Evolutionary conservation across 352 stramenopile genomes (phyloP).

Genomic region (Phytophthora melonis): DNA sequence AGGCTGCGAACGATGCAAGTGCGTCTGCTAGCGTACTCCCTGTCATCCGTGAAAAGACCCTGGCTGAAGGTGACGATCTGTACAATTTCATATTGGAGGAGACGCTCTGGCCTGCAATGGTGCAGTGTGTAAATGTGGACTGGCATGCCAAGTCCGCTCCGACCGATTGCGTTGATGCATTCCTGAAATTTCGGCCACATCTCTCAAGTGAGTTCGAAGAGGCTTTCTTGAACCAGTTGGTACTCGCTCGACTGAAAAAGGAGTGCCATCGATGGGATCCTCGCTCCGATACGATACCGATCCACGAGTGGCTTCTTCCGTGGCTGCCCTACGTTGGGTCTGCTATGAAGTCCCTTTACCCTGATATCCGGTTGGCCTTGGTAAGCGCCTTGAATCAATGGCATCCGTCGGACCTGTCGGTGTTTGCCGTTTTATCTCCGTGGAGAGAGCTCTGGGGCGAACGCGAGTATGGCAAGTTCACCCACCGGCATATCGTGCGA

Average conservation of each 20-base stretch:
- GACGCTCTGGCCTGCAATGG: constrained; percentile 71
- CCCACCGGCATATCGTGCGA: constrained; percentile 76
- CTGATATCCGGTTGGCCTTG: constrained; percentile 74
- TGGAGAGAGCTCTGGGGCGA: constrained; percentile 83
- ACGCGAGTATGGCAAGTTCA: constrained; percentile 87
- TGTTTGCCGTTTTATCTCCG: constrained; percentile 67
- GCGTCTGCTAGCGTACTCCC: constrained; percentile 53
- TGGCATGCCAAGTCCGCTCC: constrained; percentile 60
- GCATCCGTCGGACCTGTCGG: constrained; percentile 80
- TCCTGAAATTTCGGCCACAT: constrained; percentile 58
- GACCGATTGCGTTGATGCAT: constrained; percentile 53
- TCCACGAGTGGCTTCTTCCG: constrained; percentile 86
- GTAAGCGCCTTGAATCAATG: constrained; percentile 75
- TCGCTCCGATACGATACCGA: constrained; percentile 50
- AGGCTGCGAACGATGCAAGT: constrained; percentile 3
- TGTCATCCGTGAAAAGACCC: constrained; percentile 72
- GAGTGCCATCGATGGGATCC: constrained; percentile 74
- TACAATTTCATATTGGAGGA: constrained; percentile 87
- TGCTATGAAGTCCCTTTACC: constrained; percentile 66
- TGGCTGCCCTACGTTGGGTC: constrained; percentile 61
- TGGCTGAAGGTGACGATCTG: constrained; percentile 63
- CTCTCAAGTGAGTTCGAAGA: constrained; percentile 59
- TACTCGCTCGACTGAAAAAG: constrained; percentile 78
- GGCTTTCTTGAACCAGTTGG: constrained; percentile 66
- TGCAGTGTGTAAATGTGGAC: constrained; percentile 73